Evolutionary conservation across 305 asterid species (phyloP).

Genomic region (Petunia hybrid): DNA sequence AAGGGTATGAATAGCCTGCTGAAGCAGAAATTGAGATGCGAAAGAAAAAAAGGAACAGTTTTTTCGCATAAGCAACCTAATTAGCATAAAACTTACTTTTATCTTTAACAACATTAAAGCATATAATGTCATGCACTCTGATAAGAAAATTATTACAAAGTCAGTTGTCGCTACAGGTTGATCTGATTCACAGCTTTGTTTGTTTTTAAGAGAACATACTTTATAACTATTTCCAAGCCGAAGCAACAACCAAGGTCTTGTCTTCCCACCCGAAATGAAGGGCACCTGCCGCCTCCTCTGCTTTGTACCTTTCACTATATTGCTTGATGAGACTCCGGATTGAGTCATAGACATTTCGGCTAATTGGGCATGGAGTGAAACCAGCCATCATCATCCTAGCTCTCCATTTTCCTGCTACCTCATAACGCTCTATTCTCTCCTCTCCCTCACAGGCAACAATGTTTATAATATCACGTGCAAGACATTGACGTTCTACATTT

Average conservation of each 20-base stretch:
- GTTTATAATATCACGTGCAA: slow-evolving; percentile 90
- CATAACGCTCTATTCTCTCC: slow-evolving; percentile 90
- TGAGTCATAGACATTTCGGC: slow-evolving; percentile 62
- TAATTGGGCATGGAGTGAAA: slow-evolving; percentile 63
- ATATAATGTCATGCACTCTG: slow-evolving; percentile 6
- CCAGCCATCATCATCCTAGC: slow-evolving; percentile 99
- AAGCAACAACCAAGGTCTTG: slow-evolving; percentile 73
- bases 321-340: slow-evolving; percentile 62
- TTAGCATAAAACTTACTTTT: not conserved
- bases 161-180: not conserved
- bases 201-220: not conserved
- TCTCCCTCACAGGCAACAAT: slow-evolving; percentile 91
- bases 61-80: not conserved
- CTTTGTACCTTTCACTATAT: slow-evolving; percentile 76
- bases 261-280: slow-evolving; percentile 97
- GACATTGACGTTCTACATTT: slow-evolving; percentile 91
- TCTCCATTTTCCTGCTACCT: slow-evolving; percentile 95
- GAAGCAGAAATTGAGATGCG: not conserved
- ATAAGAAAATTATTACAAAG: slow-evolving; percentile 22
- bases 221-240: slow-evolving; percentile 69
- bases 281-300: slow-evolving; percentile 67
- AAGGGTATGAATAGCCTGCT: not conserved
- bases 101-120: slow-evolving; percentile 24
- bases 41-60: not conserved
- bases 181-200: slow-evolving; percentile 14